Conservation (phyloP, 495 filamentous ascomycete genomes). For the Podospora pseudoanserina region DNA sequence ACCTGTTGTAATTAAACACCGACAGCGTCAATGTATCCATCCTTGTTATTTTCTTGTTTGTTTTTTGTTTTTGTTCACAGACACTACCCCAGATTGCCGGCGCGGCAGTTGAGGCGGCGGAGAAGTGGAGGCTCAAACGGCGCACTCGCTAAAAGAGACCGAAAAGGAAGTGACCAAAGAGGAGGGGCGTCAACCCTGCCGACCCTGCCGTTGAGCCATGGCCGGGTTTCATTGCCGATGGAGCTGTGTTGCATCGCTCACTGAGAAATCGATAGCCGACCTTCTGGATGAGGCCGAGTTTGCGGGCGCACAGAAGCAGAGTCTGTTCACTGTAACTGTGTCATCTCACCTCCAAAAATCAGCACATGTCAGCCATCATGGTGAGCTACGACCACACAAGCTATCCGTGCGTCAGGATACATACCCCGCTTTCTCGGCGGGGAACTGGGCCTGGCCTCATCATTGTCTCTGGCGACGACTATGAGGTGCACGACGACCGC, state of each 20-base stretch:
- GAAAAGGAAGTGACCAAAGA: not conserved
- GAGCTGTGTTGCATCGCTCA: not conserved
- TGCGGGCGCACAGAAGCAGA: not conserved
- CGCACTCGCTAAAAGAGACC: not conserved
- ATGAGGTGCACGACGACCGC: constrained; percentile 11
- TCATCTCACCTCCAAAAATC: not conserved
- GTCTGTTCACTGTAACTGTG: not conserved
- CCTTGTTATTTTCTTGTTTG: too few species aligned
- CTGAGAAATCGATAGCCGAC: not conserved
- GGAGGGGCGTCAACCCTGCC: not conserved
- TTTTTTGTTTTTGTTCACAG: not conserved
- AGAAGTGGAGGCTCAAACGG: not conserved
- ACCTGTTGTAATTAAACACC: not conserved
- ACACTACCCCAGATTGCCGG: not conserved
- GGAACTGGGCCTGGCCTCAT: constrained; percentile 55
- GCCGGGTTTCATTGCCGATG: not conserved
- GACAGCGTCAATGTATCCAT: not conserved
- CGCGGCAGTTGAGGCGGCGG: not conserved
- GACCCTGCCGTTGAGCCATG: not conserved
- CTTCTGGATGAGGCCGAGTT: not conserved
- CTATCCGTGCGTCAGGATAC: constrained; percentile 30
- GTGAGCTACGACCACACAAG: not conserved
- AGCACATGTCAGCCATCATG: not conserved
- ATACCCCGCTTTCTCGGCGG: constrained; percentile 55
- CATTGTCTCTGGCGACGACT: constrained; percentile 28